A percentile compares a stretch with the other conserved stretches of the same genome.
Evolutionary conservation across 352 stramenopile genomes (phyloP).

Genomic region (Elongisporangium anandrum): DNA sequence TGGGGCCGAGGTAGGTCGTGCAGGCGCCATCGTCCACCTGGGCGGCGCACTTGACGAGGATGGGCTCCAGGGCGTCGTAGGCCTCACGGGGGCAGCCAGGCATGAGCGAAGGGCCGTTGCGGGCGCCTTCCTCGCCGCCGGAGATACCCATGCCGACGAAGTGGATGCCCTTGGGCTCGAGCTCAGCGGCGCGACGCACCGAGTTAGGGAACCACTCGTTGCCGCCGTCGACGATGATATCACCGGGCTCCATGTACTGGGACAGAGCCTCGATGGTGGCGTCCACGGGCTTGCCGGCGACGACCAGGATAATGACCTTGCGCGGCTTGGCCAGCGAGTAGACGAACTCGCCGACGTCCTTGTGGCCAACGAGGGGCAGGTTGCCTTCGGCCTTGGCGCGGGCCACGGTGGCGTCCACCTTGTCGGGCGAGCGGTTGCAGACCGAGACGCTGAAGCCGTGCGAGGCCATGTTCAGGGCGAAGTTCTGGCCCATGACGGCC

Average conservation of each 20-base stretch:
- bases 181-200: conserved; percentile 90
- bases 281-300: conserved; percentile 96
- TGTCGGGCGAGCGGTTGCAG: conserved; percentile 96
- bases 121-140: conserved; percentile 96
- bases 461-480: conserved; percentile 98
- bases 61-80: conserved; percentile 96
- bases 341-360: conserved; percentile 92
- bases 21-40: conserved; percentile 94
- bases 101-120: conserved; percentile 98
- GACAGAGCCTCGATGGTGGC: conserved; percentile 85
- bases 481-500: conserved; percentile 98
- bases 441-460: conserved; percentile 97
- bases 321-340: conserved; percentile 91
- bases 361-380: conserved; percentile 91
- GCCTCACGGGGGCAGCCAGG: conserved; percentile 94
- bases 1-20: conserved; percentile 95
- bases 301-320: conserved; percentile 98
- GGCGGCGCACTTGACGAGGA: conserved; percentile 96
- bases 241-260: conserved; percentile 89
- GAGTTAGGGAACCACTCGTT: conserved; percentile 99
- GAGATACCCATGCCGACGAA: conserved; percentile 99
- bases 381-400: conserved; percentile 95
- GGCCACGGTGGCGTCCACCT: conserved; percentile 95
- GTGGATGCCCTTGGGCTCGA: conserved; percentile 94
- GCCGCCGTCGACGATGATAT: conserved; percentile 98